Base-by-base conservation (phyloP, 1,284 basidiomycete species). In the Ceratobasidium papillatum region DNA sequence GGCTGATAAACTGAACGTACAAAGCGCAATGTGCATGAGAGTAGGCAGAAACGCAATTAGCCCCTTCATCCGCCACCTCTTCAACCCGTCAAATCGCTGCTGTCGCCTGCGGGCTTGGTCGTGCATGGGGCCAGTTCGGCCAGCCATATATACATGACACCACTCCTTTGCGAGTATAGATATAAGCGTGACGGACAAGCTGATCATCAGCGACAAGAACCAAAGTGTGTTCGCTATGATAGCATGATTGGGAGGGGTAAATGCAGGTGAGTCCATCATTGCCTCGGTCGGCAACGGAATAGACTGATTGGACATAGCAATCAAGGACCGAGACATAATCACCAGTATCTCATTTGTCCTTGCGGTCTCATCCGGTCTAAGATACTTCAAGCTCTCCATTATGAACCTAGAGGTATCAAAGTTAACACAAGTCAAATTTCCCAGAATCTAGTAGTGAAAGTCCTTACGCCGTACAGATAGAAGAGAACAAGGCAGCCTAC, bases 111-210 rank as follows among this genome's bases (percentile, higher is more conserved):
- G 59, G 5, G 36, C 59, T 43, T 62, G 59, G 11, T 43, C 38
- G 25, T 41, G 59, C 38, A 43, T 38, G 22, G 59, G 22, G 1
- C 59, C 59, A 62, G 38, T 43, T 43, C 59, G 32, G 22, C 59
- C 59, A 25, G 59, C 59, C 59, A 62, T 62, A 43, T 32, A 62
- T 9, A n/a, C 25, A 25, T 62, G 34, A 34, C 59, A 62, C 59
- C 59, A 62, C 12, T 62, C 59, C 34, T 62, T 62, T 38, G 59
- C 59, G 22, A 62, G 59, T 8, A 62, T 62, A 41, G 59, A 27
- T 25, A 62, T 30, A 17, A 62, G 36, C 25, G 59, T 41, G 12
- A 62, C 59, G 36, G 25, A 17, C 9, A 62, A 17, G 36, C 59
- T 41, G 34, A 62, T 36, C 25, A 38, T 62, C 34, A 62, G 59